Evolutionary conservation across 2,329 filamentous ascomycete genomes (phyloP), one percentile per base, ranked within the genome.

Genomic region (Rhexocercosporidium sp.): DNA sequence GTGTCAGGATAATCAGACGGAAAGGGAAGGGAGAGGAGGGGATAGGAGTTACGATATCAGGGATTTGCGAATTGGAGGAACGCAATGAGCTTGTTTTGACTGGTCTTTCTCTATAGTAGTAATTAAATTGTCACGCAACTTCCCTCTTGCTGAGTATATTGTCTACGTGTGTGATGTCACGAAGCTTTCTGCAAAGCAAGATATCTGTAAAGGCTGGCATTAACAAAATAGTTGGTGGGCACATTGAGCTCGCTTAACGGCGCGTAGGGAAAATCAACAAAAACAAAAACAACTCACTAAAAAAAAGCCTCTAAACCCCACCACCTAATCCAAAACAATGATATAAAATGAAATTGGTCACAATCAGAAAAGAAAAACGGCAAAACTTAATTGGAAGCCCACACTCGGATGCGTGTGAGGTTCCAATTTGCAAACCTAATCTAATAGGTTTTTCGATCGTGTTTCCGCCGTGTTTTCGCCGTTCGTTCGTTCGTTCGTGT

Each of bases 361-460:
- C 2, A 37, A 37, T 11, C 3, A 37, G 16, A 1, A 12, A 27
- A 1, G 41, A 41, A 57, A 25, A 57, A 41, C 8, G 2, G 31
- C 54, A 41, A 57, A 41, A 57, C 31, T 57, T 34, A 57, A n/a
- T 22, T 25, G 20, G 54, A 57, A 57, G 20, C 34, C 20, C 54
- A 57, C 20, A 57, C 54, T 39, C 34, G 34, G 5, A 57, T 39
- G 31, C 34, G 54, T 57, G 54, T 57, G 54, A 57, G 54, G 20
- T 57, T 39, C 34, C 31, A 27, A 37, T 57, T 5, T 57, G 25
- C 54, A 57, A 57, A 57, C 54, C 34, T 57, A 57, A 57, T 14
- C 18, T 6, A 57, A 57, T 57, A 57, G 20, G 20, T 41, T 41
- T 1, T 57, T 57, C 20, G n/a, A n/a, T n/a, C n/a, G n/a, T n/a